These are phyloP conservation scores for Buddleja alternifolia DNA, from an alignment of 257 asterid genomes.

Conservation along the genomic window DNA sequence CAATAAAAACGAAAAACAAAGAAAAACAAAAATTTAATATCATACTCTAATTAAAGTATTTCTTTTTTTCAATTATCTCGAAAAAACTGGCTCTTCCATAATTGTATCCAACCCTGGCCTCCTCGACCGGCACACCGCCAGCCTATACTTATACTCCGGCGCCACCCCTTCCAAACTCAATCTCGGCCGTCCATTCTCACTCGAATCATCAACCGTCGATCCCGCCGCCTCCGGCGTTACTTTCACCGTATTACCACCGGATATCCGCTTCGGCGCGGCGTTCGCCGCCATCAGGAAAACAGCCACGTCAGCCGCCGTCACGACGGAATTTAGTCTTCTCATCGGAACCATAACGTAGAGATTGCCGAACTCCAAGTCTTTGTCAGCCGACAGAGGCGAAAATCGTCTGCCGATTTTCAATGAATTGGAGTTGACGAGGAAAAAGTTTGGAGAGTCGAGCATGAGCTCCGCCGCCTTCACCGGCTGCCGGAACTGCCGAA, in stretches of 20 bases:
- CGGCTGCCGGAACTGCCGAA: slow-evolving; percentile 55
- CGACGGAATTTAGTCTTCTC: slow-evolving; percentile 53
- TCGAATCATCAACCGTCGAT: not conserved
- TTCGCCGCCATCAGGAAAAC: slow-evolving; percentile 50
- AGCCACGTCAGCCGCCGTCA: slow-evolving; percentile 62
- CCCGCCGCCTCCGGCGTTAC: slow-evolving; percentile 45
- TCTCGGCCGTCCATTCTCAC: slow-evolving; percentile 34
- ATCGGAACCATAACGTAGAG: slow-evolving; percentile 65
- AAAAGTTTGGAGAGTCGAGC: slow-evolving; percentile 60
- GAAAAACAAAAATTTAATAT: not conserved
- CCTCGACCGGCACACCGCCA: slow-evolving; percentile 47
- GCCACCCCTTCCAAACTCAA: slow-evolving; percentile 34
- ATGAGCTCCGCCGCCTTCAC: slow-evolving; percentile 80
- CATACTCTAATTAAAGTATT: not conserved
- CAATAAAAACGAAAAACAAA: not conserved
- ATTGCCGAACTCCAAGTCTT: slow-evolving; percentile 58
- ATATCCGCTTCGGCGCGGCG: slow-evolving; percentile 57
- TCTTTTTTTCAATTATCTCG: slow-evolving; percentile 33
- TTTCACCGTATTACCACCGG: slow-evolving; percentile 32
- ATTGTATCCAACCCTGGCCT: slow-evolving; percentile 61
- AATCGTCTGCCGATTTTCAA: slow-evolving; percentile 54
- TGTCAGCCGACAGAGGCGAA: slow-evolving; percentile 65
- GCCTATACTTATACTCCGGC: slow-evolving; percentile 41
- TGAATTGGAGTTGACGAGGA: slow-evolving; percentile 55
- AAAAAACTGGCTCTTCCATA: slow-evolving; percentile 48